Percentiles rank a stretch among this genome's conserved stretches.
Evolutionary conservation across 2,329 filamentous ascomycete genomes (phyloP).

Genomic region (Aspergillus latus): DNA sequence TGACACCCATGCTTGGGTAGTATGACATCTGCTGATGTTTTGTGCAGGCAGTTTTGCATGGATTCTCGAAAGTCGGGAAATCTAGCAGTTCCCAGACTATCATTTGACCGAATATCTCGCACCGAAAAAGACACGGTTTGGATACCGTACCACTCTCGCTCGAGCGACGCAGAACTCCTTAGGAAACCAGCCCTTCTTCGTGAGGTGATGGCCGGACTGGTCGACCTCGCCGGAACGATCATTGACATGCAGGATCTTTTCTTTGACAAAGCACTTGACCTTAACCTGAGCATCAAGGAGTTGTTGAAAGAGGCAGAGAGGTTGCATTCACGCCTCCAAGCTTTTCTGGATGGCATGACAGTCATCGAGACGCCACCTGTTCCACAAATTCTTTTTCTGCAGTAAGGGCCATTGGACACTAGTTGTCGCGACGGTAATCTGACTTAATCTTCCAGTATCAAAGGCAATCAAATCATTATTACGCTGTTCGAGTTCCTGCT

Average conservation of each 20-base stretch:
- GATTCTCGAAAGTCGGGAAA: conserved; percentile 24
- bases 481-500: conserved; percentile 27
- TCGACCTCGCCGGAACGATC: conserved; percentile 25
- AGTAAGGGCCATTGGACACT: conserved; percentile 24
- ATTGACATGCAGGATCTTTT: conserved; percentile 28
- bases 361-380: conserved; percentile 21
- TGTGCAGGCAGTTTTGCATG: conserved; percentile 31
- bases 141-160: conserved; percentile 37
- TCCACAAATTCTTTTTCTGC: conserved; percentile 30
- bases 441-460: conserved; percentile 25
- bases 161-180: conserved; percentile 28
- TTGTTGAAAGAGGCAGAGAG: conserved; percentile 21
- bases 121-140: conserved; percentile 25
- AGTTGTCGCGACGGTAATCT: conserved; percentile 7
- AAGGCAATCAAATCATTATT: conserved; percentile 29
- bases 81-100: conserved; percentile 21
- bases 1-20: neutral
- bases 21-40: conserved; percentile 10
- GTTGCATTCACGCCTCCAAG: conserved; percentile 24
- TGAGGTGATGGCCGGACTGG: conserved; percentile 24
- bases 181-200: conserved; percentile 30
- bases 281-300: conserved; percentile 13
- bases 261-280: conserved; percentile 22
- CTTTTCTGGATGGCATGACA: conserved; percentile 21
- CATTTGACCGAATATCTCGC: conserved; percentile 17